Percentiles rank a stretch among this genome's conserved stretches.
Evolutionary conservation across 1,284 basidiomycete species (phyloP).

Genomic region (Sanghuangporus baumii): DNA sequence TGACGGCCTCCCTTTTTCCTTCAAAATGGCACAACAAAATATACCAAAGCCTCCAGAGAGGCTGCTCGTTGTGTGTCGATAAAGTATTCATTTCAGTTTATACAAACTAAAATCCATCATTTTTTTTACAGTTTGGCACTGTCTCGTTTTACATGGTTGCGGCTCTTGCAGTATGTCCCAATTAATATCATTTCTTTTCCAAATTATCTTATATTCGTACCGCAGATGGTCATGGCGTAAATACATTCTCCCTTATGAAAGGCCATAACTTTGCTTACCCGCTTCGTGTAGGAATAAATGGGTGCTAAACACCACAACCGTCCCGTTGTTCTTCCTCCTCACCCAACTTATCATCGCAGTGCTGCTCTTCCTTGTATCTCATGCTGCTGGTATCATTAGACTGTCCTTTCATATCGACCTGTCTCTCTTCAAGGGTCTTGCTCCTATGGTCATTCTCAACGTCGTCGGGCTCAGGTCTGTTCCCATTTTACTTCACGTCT

Average conservation of each 20-base stretch:
- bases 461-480: constrained; percentile 74
- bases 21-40: constrained; percentile 20
- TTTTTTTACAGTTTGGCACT: constrained; percentile 45
- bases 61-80: constrained; percentile 21
- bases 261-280: background rate
- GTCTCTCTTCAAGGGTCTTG: constrained; percentile 61
- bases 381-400: constrained; percentile 55
- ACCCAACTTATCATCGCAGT: constrained; percentile 76
- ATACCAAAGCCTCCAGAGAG: constrained; percentile 18
- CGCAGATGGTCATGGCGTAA: constrained; percentile 78
- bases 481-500: background rate
- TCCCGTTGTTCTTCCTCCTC: constrained; percentile 84
- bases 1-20: background rate
- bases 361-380: constrained; percentile 60
- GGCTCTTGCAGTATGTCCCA: constrained; percentile 63
- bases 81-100: background rate
- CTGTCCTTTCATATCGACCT: constrained; percentile 56
- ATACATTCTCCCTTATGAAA: constrained; percentile 23
- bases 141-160: constrained; percentile 78
- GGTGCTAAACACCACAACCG: constrained; percentile 61
- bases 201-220: constrained; percentile 15
- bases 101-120: background rate
- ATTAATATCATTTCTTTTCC: background rate
- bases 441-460: constrained; percentile 68
- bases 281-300: constrained; percentile 62